These are phyloP conservation scores for Thraustochytrium striatum DNA, from an alignment of 352 stramenopile genomes.

Conservation along the genomic window DNA sequence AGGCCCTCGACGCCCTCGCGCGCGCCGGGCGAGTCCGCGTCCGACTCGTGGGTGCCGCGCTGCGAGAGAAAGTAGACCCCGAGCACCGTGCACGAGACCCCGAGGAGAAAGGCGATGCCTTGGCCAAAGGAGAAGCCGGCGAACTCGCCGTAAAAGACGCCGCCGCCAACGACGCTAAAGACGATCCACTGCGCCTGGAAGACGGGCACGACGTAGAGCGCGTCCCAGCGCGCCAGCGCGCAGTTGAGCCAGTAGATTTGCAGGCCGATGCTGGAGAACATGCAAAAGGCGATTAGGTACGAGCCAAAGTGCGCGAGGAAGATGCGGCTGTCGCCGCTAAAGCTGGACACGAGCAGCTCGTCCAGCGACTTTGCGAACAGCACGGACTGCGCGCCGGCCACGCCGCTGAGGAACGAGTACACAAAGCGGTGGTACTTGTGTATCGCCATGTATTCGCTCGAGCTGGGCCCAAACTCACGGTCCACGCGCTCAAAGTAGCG, in stretches of 20 bases:
- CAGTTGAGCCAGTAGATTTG: slow-evolving; percentile 49
- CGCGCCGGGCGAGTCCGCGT: background rate
- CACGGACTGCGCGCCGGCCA: slow-evolving; percentile 48
- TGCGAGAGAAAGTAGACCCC: slow-evolving; percentile 51
- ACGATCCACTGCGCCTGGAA: slow-evolving; percentile 51
- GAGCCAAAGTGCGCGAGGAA: slow-evolving; percentile 39
- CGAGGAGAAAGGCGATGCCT: slow-evolving; percentile 22
- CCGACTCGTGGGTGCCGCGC: background rate
- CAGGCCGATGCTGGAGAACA: slow-evolving; percentile 21
- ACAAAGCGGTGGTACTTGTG: slow-evolving; percentile 34
- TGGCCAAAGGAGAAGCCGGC: slow-evolving; percentile 39
- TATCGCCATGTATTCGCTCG: slow-evolving; percentile 26
- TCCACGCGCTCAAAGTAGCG: slow-evolving; percentile 37
- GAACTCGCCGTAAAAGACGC: slow-evolving; percentile 47
- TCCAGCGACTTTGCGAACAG: slow-evolving; percentile 51
- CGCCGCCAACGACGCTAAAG: slow-evolving; percentile 44
- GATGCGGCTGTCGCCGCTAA: slow-evolving; percentile 34
- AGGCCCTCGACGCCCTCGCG: background rate
- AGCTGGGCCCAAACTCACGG: background rate
- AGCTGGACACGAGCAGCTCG: slow-evolving; percentile 47
- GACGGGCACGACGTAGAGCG: slow-evolving; percentile 50
- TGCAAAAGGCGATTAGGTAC: slow-evolving; percentile 34
- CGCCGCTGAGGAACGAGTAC: slow-evolving; percentile 36
- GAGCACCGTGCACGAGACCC: slow-evolving; percentile 26
- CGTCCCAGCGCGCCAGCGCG: slow-evolving; percentile 41